A percentile compares a stretch with the other conserved stretches of the same genome.
phyloP scores from a whole-genome alignment of 768 basidiomycete species.

The Xerocomellus intermedius region DNA sequence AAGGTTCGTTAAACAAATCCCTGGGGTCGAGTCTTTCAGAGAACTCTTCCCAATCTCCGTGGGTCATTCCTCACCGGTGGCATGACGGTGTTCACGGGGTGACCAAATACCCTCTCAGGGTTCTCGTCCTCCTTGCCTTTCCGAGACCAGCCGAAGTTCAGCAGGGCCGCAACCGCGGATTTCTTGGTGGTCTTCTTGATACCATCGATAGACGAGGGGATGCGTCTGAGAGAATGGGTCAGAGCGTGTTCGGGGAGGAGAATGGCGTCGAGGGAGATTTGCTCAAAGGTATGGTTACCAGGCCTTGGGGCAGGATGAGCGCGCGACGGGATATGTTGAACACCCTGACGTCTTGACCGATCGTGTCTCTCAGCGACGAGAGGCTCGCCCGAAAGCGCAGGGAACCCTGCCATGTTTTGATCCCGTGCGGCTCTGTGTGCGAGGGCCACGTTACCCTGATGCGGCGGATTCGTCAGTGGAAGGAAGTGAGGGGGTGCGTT shows the following conservation, averaged over 20 bases:
- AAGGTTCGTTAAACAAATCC: slow-evolving; percentile 7
- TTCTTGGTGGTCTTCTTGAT: slow-evolving; percentile 4
- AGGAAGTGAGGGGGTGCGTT: neutral
- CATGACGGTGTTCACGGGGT: slow-evolving; percentile 8
- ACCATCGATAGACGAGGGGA: slow-evolving; percentile 1
- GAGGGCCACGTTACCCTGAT: too few species aligned
- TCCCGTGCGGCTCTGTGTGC: too few species aligned
- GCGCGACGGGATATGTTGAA: neutral
- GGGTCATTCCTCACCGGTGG: slow-evolving; percentile 14
- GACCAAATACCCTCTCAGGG: slow-evolving; percentile 15
- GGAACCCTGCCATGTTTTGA: too few species aligned
- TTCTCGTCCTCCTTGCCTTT: slow-evolving; percentile 1
- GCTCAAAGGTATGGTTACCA: neutral
- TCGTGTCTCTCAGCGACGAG: neutral
- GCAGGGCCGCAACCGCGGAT: slow-evolving; percentile 5
- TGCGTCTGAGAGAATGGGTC: slow-evolving; percentile 9
- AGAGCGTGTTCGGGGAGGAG: slow-evolving; percentile 5
- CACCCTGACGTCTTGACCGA: neutral
- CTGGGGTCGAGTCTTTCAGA: slow-evolving; percentile 16
- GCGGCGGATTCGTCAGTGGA: neutral
- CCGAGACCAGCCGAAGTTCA: neutral
- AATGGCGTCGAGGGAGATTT: slow-evolving; percentile 13
- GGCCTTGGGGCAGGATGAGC: neutral
- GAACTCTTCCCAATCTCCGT: slow-evolving; percentile 6
- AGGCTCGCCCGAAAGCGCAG: neutral